Evolutionary conservation across 371 early-diverging fungal genomes (phyloP).

Genomic region (Dinochytrium kinnereticum): DNA sequence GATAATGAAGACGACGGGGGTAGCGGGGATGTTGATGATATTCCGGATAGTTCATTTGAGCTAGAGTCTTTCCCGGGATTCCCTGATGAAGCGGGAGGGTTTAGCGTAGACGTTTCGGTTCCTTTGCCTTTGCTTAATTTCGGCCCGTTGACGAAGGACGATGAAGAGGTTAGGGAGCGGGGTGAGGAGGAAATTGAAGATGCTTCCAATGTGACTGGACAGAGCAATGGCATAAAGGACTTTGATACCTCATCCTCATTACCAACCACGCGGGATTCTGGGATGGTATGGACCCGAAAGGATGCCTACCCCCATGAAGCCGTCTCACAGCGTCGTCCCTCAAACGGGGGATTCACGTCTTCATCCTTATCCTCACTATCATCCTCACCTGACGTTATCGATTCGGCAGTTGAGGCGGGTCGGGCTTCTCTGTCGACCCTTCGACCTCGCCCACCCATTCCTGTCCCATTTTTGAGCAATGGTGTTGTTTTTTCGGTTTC

Average conservation of each 20-base stretch:
- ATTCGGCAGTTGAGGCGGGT: too few relatives aligned
- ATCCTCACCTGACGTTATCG: too few relatives aligned
- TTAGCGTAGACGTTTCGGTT: background rate
- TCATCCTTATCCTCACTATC: too few relatives aligned
- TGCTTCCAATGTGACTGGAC: background rate
- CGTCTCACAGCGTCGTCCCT: too few relatives aligned
- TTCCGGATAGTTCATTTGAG: background rate
- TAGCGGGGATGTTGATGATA: background rate
- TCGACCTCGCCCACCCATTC: background rate
- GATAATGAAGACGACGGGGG: conserved; percentile 1
- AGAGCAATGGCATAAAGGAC: background rate
- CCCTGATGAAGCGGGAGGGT: background rate
- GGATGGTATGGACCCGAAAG: background rate
- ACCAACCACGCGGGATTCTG: background rate
- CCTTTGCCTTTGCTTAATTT: conserved; percentile 7
- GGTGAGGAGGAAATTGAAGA: background rate
- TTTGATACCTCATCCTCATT: background rate
- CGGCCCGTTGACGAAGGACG: conserved; percentile 5
- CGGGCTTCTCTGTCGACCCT: too few relatives aligned
- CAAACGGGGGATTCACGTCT: too few relatives aligned
- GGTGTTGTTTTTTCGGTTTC: background rate
- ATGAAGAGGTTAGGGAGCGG: background rate
- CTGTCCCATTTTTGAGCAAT: background rate
- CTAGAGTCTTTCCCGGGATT: background rate
- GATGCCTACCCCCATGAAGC: background rate